phyloP scores from a whole-genome alignment of 148 eudicot genomes.

The Rhododendron molle region DNA sequence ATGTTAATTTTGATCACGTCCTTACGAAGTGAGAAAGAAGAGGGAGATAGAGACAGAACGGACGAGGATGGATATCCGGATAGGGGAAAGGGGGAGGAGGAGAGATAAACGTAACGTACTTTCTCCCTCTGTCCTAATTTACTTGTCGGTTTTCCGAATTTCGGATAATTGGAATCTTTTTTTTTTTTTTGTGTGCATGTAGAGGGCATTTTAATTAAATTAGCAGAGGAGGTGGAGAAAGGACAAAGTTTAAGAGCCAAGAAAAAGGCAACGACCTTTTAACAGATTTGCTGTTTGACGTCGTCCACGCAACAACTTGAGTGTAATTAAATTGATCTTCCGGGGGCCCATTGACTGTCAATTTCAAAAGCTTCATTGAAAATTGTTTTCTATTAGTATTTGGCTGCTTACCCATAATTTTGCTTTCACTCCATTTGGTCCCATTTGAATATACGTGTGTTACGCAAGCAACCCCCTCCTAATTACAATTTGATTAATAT shows the following conservation, averaged over 20 bases:
- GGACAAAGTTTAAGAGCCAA: not conserved
- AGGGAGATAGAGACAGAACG: not conserved
- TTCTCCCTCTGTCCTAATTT: not conserved
- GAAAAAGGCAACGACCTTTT: not conserved
- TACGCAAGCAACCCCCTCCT: not conserved
- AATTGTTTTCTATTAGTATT: not conserved
- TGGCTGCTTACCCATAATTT: conserved; percentile 8
- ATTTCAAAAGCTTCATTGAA: not conserved
- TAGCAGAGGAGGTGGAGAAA: not conserved
- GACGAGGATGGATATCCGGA: too few relatives aligned
- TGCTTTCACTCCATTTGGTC: not conserved
- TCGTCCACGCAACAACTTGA: not conserved
- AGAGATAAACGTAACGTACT: too few relatives aligned
- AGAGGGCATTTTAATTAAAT: too few relatives aligned
- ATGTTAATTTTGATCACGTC: not conserved
- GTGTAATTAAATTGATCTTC: not conserved
- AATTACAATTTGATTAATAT: not conserved
- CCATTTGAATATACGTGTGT: not conserved
- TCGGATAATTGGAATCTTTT: not conserved
- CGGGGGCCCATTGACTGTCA: conserved; percentile 4
- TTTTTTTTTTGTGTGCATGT: not conserved
- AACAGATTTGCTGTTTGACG: not conserved
- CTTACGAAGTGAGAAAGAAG: too few relatives aligned
- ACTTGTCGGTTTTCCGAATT: not conserved
- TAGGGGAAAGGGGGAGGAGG: not conserved